A percentile compares a stretch with the other conserved stretches of the same genome.
These are phyloP conservation scores for Pythium apleroticum DNA, from an alignment of 352 stramenopile species.

Conservation along the genomic window DNA sequence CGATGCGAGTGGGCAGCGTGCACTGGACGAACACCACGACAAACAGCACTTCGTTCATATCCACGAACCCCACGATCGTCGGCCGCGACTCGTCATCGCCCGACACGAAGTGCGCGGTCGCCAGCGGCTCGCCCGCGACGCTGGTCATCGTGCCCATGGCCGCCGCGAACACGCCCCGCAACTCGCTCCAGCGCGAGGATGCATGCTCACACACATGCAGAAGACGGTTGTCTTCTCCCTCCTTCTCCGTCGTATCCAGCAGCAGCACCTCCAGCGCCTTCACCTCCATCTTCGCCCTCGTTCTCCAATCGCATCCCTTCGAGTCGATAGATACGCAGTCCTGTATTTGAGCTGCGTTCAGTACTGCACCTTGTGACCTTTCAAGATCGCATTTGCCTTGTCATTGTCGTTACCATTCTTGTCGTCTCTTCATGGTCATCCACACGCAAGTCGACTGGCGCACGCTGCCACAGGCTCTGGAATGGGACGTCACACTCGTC, in stretches of 20 bases:
- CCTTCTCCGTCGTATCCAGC: constrained; percentile 62
- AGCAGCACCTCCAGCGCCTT: constrained; percentile 49
- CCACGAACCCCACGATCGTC: constrained; percentile 40
- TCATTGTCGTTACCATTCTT: background rate
- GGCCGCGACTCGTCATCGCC: background rate
- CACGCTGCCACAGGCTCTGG: constrained; percentile 37
- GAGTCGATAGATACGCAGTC: background rate
- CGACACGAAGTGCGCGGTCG: constrained; percentile 33
- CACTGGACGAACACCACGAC: constrained; percentile 40
- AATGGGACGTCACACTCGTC: constrained; percentile 53
- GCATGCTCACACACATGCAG: constrained; percentile 33
- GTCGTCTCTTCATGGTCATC: constrained; percentile 31
- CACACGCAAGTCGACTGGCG: constrained; percentile 56
- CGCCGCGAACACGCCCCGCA: constrained; percentile 60
- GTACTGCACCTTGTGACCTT: constrained; percentile 8
- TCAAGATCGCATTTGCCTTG: background rate
- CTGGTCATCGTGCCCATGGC: constrained; percentile 50
- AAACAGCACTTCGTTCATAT: constrained; percentile 57
- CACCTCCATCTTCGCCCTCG: constrained; percentile 4
- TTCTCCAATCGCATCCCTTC: background rate
- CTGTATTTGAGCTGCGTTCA: background rate
- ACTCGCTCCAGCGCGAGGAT: constrained; percentile 32
- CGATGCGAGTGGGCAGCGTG: constrained; percentile 19
- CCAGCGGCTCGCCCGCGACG: constrained; percentile 47
- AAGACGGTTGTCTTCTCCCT: constrained; percentile 69